Evolutionary conservation across 495 filamentous ascomycete species (phyloP), one percentile per base, ranked within the genome.

Genomic region (Apiosordaria backusii): DNA sequence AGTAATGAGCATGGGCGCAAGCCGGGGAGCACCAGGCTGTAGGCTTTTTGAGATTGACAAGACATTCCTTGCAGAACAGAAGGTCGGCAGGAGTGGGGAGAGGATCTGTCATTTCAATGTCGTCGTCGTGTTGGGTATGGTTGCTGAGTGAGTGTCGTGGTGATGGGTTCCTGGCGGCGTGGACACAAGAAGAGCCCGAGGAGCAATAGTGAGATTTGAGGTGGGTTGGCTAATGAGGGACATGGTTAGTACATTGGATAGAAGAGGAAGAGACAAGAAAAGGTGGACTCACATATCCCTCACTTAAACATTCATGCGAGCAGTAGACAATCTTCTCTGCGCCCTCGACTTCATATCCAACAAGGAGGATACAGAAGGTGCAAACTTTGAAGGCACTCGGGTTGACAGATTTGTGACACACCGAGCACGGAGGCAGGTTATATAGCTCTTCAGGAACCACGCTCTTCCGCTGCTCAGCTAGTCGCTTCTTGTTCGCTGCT

Each of bases 51-150:
- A 77, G 70, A 2, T 64, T 64, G 40, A 66, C 62, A 9, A 82
- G 65, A 61, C 81, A 83, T 57, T 82, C 79, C 16, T 62, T 71
- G 70, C 81, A 83, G 65, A 81, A 77, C 52, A 69, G 60, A 4
- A 69, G 4, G 45, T 57, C 57, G 15, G 24, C 50, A 4, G 3
- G 26, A 3, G 3, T 26, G 40, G 15, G 58, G 21, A 23, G 60
- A 13, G 3, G 61, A 18, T 25, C 27, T 29, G 45, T 10, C 50
- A 61, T 62, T 52, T 55, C 21, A 13, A 5, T 55, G 52, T 57
- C 57, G 2, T 55, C 67, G 35, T 57, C 63, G 54, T 58, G 52
- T 23, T 57, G 15, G 27, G 27, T 50, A 50, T 24, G 23, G 18
- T 67, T 55, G 57, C 35, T 64, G 35, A 13, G 52, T 25, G 63